phyloP scores from a whole-genome alignment of 2,329 filamentous ascomycete species.

The Sporothrix schenckii region DNA sequence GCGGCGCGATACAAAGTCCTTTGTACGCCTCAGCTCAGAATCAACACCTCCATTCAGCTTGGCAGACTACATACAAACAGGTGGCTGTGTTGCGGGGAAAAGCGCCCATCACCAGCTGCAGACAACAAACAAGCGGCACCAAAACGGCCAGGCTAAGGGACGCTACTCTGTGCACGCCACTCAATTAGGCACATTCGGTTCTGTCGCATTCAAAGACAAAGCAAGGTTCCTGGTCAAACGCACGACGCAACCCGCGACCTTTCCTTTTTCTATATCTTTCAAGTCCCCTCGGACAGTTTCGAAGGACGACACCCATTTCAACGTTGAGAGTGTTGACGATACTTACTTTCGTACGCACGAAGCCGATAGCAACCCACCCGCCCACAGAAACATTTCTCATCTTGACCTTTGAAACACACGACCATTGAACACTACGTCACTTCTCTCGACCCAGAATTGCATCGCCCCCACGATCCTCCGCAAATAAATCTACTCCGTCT shows the following conservation, averaged over 20 bases:
- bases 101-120: neutral
- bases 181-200: constrained; percentile 21
- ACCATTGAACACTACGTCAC: constrained; percentile 17
- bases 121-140: constrained; percentile 8
- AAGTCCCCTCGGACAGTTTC: neutral
- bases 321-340: neutral
- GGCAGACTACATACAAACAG: neutral
- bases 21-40: neutral
- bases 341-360: too few species aligned
- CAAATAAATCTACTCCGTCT: neutral
- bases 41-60: neutral
- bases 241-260: neutral
- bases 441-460: neutral
- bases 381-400: neutral
- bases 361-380: neutral
- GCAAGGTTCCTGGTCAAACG: constrained; percentile 13
- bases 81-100: constrained; percentile 21
- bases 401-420: constrained; percentile 4
- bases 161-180: constrained; percentile 17
- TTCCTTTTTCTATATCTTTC: constrained; percentile 9
- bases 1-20: too few species aligned
- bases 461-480: neutral
- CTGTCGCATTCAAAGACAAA: constrained; percentile 3
- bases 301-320: neutral
- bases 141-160: neutral